phyloP scores from a whole-genome alignment of 176 grass and related monocot genomes.

The Themeda triandra region DNA sequence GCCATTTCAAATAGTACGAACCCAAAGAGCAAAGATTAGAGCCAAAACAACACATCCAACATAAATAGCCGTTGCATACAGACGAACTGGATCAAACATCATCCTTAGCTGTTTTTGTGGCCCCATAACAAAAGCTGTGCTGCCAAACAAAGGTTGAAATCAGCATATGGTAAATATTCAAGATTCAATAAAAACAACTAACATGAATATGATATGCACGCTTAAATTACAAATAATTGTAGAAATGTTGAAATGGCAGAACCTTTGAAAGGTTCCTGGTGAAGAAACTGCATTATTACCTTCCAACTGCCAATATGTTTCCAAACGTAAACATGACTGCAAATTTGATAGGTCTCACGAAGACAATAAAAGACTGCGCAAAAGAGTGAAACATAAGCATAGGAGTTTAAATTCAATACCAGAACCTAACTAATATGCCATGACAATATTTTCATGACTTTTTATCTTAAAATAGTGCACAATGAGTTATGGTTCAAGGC shows the following conservation, averaged over 20 bases:
- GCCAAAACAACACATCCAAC: slow-evolving; percentile 72
- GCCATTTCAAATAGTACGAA: slow-evolving; percentile 37
- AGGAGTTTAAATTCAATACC: neutral
- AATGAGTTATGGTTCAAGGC: neutral
- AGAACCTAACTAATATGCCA: neutral
- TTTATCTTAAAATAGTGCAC: neutral
- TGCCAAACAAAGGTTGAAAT: slow-evolving; percentile 58
- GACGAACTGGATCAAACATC: slow-evolving; percentile 87
- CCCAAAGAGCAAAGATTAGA: slow-evolving; percentile 77
- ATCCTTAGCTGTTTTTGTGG: slow-evolving; percentile 62
- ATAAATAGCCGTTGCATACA: slow-evolving; percentile 77
- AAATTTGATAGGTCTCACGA: slow-evolving; percentile 82
- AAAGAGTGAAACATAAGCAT: slow-evolving; percentile 21
- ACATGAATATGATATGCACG: too few species aligned
- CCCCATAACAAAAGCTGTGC: slow-evolving; percentile 88
- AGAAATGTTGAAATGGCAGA: neutral
- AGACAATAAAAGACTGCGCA: slow-evolving; percentile 73
- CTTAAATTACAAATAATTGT: neutral
- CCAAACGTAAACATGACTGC: slow-evolving; percentile 84
- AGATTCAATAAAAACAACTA: too few species aligned
- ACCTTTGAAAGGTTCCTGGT: neutral
- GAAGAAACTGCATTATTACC: slow-evolving; percentile 38
- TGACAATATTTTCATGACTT: neutral
- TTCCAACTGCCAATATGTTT: slow-evolving; percentile 86
- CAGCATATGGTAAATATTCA: slow-evolving; percentile 31